A percentile compares a stretch with the other conserved stretches of the same genome.
phyloP scores from a whole-genome alignment of 768 basidiomycete genomes.

The Mycena olivaceomarginata region DNA sequence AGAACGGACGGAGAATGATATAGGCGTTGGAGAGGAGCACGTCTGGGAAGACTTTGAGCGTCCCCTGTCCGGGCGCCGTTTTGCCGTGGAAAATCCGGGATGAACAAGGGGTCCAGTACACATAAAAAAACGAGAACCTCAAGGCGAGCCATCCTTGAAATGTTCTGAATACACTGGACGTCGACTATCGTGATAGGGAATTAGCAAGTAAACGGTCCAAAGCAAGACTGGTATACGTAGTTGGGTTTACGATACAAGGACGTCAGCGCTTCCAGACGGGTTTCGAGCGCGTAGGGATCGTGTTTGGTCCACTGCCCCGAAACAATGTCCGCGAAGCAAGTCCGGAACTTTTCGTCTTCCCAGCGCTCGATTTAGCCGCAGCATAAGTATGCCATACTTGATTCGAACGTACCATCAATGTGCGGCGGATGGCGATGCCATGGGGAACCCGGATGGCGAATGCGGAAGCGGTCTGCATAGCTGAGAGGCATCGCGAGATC shows the following conservation, averaged over 20 bases:
- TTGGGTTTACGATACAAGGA: slow-evolving; percentile 70
- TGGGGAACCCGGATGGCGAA: too few species aligned
- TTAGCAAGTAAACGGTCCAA: not conserved
- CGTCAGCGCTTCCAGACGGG: slow-evolving; percentile 68
- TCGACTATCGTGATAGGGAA: slow-evolving; percentile 44
- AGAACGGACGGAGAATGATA: slow-evolving; percentile 79
- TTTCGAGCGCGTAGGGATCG: slow-evolving; percentile 73
- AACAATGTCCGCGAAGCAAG: slow-evolving; percentile 71
- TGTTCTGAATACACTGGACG: slow-evolving; percentile 61
- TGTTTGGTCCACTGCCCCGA: slow-evolving; percentile 70
- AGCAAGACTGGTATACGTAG: slow-evolving; percentile 55
- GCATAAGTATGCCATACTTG: too few species aligned
- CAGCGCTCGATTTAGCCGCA: slow-evolving; percentile 67
- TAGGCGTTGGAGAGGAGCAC: slow-evolving; percentile 76
- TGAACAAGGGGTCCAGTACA: too few species aligned
- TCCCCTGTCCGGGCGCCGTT: slow-evolving; percentile 74
- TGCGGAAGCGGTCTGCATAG: slow-evolving; percentile 70
- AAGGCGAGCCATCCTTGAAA: slow-evolving; percentile 79
- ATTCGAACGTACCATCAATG: slow-evolving; percentile 46
- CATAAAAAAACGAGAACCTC: slow-evolving; percentile 58
- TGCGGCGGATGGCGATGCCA: too few species aligned
- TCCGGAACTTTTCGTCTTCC: slow-evolving; percentile 70
- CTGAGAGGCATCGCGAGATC: slow-evolving; percentile 71
- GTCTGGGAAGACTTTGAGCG: slow-evolving; percentile 56
- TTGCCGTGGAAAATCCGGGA: slow-evolving; percentile 54